Percentiles rank a stretch among this genome's conserved stretches.
Conservation (phyloP, 1,284 basidiomycete species). For the Melanopsichium pennsylvanicum region DNA sequence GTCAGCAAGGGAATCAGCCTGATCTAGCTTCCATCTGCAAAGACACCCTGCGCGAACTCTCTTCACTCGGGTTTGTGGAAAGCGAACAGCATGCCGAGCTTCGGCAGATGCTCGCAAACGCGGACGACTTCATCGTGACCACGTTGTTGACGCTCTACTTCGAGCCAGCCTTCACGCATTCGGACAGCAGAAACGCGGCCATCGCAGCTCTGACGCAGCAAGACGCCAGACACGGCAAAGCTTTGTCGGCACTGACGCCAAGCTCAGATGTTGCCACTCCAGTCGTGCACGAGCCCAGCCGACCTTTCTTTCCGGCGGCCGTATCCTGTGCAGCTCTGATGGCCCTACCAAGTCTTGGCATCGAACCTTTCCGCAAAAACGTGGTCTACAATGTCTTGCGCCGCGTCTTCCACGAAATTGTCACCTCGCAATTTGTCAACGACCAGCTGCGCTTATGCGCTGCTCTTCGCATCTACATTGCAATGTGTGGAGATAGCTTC, state of each 20-base stretch:
- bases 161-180: constrained; percentile 10
- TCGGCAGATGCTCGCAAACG: constrained; percentile 14
- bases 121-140: constrained; percentile 23
- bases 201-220: constrained; percentile 6
- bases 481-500: constrained; percentile 35
- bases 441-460: constrained; percentile 83
- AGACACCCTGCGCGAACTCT: constrained; percentile 9
- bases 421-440: constrained; percentile 79
- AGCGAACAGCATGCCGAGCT: constrained; percentile 2
- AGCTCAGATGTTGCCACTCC: neutral
- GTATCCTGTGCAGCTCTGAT: constrained; percentile 19
- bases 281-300: constrained; percentile 40
- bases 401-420: constrained; percentile 75
- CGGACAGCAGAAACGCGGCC: constrained; percentile 3
- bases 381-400: constrained; percentile 66
- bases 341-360: constrained; percentile 7
- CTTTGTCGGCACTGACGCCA: constrained; percentile 14
- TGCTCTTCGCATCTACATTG: constrained; percentile 69
- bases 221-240: constrained; percentile 1
- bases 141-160: constrained; percentile 23
- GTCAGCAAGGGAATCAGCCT: constrained; percentile 15
- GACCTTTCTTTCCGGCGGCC: constrained; percentile 28
- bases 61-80: constrained; percentile 13
- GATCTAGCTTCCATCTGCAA: constrained; percentile 4
- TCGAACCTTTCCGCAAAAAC: constrained; percentile 14